Base-by-base conservation (phyloP, 352 stramenopile genomes). In the Pythium phragmitis region DNA sequence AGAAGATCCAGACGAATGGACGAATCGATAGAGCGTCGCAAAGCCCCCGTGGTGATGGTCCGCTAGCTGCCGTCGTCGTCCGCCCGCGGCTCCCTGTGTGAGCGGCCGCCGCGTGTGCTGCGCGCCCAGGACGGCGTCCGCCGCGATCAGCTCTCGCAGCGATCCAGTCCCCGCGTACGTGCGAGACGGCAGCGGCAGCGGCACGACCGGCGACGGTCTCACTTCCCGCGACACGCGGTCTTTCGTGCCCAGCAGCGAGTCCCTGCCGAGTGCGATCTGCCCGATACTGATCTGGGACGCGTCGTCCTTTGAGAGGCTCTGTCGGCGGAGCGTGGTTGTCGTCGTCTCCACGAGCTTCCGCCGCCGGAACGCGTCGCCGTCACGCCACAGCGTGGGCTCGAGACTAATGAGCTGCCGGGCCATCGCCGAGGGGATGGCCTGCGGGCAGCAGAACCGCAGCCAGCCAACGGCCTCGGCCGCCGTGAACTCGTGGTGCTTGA, bases 401-500 rank as follows among this genome's bases (percentile, higher is more conserved):
- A 98, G 87, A 48, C 88, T 69, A 60, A 92, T 67, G 34, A 99
- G 73, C 65, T 97, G 97, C 19, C 97, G 69, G 72, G 98, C 87
- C 60, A 97, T 89, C 21, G 77, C 80, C 3, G 48, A 78, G 67
- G 82, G 93, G 4, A 99, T 80, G 51, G 80, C 89, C 3, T 85
- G 89, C 1, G 94, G 92, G 45, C 91, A 76, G 67, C 92, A 98
- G 57, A 99, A 92, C n/a, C 91, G 85, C 54, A 99, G 87, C 93
- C 96, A 99, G 0, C 87, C 95, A 63, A 99, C 97, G 5, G 84
- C 92, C 77, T 99, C 96, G 7, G 80, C 79, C 0, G 96, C 95
- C 0, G 95, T 98, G 49, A 99, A 96, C 34, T 72, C 70, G 39
- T 89, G 95, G 65, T 99, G 97, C 71, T 99, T 99, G 95, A 99